Percentiles rank a stretch among this genome's conserved stretches.
phyloP scores from a whole-genome alignment of 768 basidiomycete species.

The Cystofilobasidium bisporidii region DNA sequence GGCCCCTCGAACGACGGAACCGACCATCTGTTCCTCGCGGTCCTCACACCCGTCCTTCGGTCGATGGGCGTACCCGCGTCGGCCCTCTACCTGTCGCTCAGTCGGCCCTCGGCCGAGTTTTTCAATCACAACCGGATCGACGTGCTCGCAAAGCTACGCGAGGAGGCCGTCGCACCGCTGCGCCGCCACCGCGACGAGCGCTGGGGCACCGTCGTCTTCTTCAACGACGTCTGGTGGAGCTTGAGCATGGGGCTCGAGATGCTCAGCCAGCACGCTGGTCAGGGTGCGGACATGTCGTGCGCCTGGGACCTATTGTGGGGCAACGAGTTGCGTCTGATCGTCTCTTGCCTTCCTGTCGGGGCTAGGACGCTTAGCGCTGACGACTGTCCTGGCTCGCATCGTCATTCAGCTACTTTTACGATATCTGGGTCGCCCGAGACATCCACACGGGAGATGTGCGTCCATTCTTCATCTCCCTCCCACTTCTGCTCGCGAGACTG shows the following conservation, averaged over 20 bases:
- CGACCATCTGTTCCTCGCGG: conserved; percentile 9
- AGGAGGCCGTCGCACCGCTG: conserved; percentile 36
- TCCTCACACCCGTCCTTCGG: conserved; percentile 18
- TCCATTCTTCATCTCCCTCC: conserved; percentile 32
- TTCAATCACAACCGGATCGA: conserved; percentile 35
- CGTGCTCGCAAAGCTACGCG: conserved; percentile 37
- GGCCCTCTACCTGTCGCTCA: conserved; percentile 14
- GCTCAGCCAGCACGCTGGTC: conserved; percentile 37
- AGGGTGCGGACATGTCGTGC: conserved; percentile 40
- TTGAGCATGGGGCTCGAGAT: conserved; percentile 37
- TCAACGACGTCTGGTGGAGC: conserved; percentile 40
- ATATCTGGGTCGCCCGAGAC: conserved; percentile 40
- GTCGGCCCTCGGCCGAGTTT: conserved; percentile 15
- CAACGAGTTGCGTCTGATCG: conserved; percentile 3
- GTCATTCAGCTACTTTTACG: conserved; percentile 36
- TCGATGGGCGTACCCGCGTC: conserved; percentile 15
- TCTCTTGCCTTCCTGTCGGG: neutral
- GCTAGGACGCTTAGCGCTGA: too few relatives aligned
- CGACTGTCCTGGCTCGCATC: neutral
- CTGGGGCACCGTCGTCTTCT: conserved; percentile 32
- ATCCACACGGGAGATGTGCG: conserved; percentile 37
- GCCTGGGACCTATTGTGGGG: conserved; percentile 37
- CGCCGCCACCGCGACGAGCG: conserved; percentile 31
- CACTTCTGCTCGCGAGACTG: conserved; percentile 4
- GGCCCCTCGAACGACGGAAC: conserved; percentile 23